These are phyloP conservation scores for Phaffomyces opuntiae DNA, from an alignment of 805 yeast genomes.

Conservation along the genomic window DNA sequence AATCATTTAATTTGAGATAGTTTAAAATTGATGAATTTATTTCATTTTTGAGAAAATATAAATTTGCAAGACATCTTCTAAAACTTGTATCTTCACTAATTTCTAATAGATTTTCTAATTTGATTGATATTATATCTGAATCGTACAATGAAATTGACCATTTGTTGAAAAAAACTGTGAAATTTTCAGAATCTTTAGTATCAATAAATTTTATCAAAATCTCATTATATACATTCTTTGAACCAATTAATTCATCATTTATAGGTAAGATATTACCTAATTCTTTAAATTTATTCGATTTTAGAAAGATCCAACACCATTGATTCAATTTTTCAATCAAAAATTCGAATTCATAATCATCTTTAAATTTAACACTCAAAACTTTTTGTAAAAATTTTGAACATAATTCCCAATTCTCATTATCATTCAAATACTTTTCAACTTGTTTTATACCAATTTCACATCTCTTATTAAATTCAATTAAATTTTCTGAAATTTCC, in stretches of 20 bases:
- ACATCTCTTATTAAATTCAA: conserved; percentile 43
- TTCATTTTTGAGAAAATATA: conserved; percentile 52
- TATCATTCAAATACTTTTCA: conserved; percentile 33
- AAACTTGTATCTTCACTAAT: conserved; percentile 17
- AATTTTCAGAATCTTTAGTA: conserved; percentile 18
- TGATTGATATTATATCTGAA: conserved; percentile 34
- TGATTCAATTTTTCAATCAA: conserved; percentile 51
- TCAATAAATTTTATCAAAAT: conserved; percentile 28
- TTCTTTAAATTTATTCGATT: conserved; percentile 35
- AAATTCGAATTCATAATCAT: conserved; percentile 14
- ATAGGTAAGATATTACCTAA: conserved; percentile 55
- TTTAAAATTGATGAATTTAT: conserved; percentile 60
- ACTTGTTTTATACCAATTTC: conserved; percentile 51
- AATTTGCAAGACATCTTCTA: conserved; percentile 38
- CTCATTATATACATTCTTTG: conserved; percentile 36
- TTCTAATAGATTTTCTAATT: conserved; percentile 26
- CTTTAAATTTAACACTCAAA: conserved; percentile 20
- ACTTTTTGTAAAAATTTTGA: conserved; percentile 40
- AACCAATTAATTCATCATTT: conserved; percentile 21
- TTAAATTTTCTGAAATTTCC: conserved; percentile 59
- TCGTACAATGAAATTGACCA: conserved; percentile 38
- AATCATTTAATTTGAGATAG: conserved; percentile 49
- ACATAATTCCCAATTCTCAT: conserved; percentile 50
- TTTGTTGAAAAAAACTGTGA: conserved; percentile 33
- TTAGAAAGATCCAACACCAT: conserved; percentile 50